Base-by-base conservation (phyloP, 768 basidiomycete species). In the Hypholoma sublateritium region DNA sequence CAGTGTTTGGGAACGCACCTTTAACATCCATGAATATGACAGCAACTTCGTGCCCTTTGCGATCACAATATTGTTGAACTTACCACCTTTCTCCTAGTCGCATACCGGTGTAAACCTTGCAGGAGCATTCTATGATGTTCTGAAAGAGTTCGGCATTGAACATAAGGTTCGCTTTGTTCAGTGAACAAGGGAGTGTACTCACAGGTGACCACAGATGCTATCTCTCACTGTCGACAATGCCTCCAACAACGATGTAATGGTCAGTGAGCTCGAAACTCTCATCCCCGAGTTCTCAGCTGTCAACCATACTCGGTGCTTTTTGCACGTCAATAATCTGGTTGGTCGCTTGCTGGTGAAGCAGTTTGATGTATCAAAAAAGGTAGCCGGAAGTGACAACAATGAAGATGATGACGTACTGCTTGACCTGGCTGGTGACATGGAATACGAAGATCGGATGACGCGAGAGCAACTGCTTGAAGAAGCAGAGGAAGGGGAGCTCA, bases 281-380 rank as follows among this genome's bases (percentile, higher is more conserved):
- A 7, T 77, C 0, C 39, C 45, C 0, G 21, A 17, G 1, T 74
- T 72, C 41, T 50, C 53, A 3, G 14, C 24, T 0, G 57, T 54
- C 0, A 72, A 65, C 16, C 70, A 66, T 2, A 69, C 65, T 0
- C 53, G 64, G 0, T 81, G 79, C 55, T 78, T 80, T 53, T 57
- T 66, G 0, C 79, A 81, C 41, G 57, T 74, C 5, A 24, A 77
- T 21, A 75, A 74, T 37, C 61, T 80, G 0, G 61, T 74, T 2
- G 74, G 70, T 0, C 72, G 75, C 45, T 64, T 60, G 1, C 21
- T 77, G 0, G 44, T 78, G 1, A 4, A 49, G 0, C 62, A 69
- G 48, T 79, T 79, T 64, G 72, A 79, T 37, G 44, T 70, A 6
- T 57, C 57, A 13, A 68, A 67, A 36, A 25, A 39, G 32, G 16